Percentiles rank a stretch among this genome's conserved stretches.
These are phyloP conservation scores for Paecilomyces sp. DNA, from an alignment of 2,329 filamentous ascomycete genomes.

Conservation along the genomic window DNA sequence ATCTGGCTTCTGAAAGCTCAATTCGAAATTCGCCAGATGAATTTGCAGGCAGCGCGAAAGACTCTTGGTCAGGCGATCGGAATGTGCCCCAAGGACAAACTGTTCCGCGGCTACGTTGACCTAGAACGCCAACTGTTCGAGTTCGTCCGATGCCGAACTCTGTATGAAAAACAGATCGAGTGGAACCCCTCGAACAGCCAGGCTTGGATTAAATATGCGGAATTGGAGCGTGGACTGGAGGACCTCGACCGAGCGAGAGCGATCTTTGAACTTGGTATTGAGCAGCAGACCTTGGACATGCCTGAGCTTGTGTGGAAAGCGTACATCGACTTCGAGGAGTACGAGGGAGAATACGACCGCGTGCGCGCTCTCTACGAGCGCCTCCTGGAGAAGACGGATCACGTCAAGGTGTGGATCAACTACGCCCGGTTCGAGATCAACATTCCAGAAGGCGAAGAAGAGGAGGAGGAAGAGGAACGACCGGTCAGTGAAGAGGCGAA, in stretches of 20 bases:
- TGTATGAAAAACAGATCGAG: slow-evolving; percentile 91
- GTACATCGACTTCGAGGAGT: slow-evolving; percentile 98
- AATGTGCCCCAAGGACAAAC: slow-evolving; percentile 90
- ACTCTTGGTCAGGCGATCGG: slow-evolving; percentile 84
- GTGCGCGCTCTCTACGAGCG: slow-evolving; percentile 82
- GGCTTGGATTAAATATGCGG: slow-evolving; percentile 94
- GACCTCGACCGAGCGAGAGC: slow-evolving; percentile 80
- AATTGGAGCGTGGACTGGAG: slow-evolving; percentile 84
- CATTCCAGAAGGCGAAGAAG: slow-evolving; percentile 67
- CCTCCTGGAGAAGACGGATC: slow-evolving; percentile 87
- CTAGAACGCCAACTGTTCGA: slow-evolving; percentile 91
- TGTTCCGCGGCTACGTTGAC: slow-evolving; percentile 90
- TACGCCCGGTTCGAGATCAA: slow-evolving; percentile 99
- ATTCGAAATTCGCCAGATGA: slow-evolving; percentile 82
- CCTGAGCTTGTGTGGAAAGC: slow-evolving; percentile 96
- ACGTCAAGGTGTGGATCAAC: slow-evolving; percentile 98
- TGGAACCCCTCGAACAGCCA: slow-evolving; percentile 87
- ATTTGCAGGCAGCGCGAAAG: slow-evolving; percentile 75
- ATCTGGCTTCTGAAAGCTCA: slow-evolving; percentile 91
- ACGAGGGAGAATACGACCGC: slow-evolving; percentile 82
- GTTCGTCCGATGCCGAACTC: slow-evolving; percentile 79
- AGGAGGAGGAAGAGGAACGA: slow-evolving; percentile 50
- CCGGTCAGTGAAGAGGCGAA: slow-evolving; percentile 77
- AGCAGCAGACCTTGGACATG: slow-evolving; percentile 84
- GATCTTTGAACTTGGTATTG: slow-evolving; percentile 85